Conservation (phyloP, 2,329 filamentous ascomycete genomes). For the Nothopassalora personata region DNA sequence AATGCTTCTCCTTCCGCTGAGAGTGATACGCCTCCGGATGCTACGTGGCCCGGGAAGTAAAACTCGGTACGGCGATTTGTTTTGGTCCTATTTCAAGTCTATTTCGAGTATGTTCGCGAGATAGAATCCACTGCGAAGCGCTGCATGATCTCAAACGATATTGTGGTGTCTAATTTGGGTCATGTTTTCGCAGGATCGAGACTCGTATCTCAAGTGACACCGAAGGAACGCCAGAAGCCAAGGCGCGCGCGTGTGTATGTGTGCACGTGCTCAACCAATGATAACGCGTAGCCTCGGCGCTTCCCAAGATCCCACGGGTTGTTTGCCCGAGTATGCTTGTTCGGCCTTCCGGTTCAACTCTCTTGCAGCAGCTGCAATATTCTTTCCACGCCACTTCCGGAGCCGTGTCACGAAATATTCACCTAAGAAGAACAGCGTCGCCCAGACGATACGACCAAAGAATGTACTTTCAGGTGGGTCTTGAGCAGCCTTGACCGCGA, state of each 20-base stretch:
- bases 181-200: not conserved
- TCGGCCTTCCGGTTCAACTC: conserved; percentile 3
- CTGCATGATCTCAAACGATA: not conserved
- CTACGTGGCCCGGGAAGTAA: not conserved
- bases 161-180: not conserved
- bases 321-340: not conserved
- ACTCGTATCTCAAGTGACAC: conserved; percentile 9
- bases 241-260: too few relatives aligned
- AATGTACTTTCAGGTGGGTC: conserved; percentile 16
- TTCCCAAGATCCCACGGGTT: not conserved
- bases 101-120: too few relatives aligned
- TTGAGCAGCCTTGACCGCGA: conserved; percentile 1
- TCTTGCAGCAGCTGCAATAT: conserved; percentile 6
- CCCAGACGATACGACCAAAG: conserved; percentile 4
- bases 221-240: conserved; percentile 6
- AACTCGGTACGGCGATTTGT: not conserved
- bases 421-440: not conserved
- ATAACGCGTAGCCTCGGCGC: not conserved
- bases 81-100: not conserved
- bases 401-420: not conserved
- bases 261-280: conserved; percentile 1
- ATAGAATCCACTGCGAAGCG: not conserved
- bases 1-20: not conserved
- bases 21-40: not conserved
- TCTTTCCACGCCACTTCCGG: conserved; percentile 7